Base-by-base conservation (phyloP, 441 rosid genomes). In the Gossypium gossypioides region DNA sequence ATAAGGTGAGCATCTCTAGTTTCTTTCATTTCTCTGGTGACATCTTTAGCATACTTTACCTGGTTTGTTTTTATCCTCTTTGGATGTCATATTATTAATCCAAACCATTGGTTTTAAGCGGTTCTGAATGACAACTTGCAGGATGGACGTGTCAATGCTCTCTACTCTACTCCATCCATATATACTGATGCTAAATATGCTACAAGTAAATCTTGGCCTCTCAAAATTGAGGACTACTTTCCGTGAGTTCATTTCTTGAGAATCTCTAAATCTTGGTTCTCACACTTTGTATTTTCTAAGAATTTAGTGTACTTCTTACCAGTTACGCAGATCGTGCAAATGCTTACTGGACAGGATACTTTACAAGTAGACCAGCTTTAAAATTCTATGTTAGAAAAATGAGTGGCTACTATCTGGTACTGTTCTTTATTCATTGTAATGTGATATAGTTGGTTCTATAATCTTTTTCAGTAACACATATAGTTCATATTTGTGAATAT, bases 321-420 rank as follows among this genome's bases (percentile, higher is more conserved):
- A 96, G 99, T 68, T 96, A 96, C 74, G 99, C 99, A 84, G 99
- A 96, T 78, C 91, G 89, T 80, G 86, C 73, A 61, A 89, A 93
- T 88, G 93, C 92, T 76, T 96, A 90, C 81, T 96, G 99, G 99
- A 96, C 99, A 51, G 98, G 99, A 73, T 96, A 93, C 82, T 96
- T 89, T 78, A 77, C 96, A 64, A 96, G 99, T 76, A 90, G 99
- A 75, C 92, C 99, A 71, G 94, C 97, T 64, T 68, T 96, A 64
- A 96, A 96, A 84, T 88, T 88, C 75, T 93, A 91, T 78, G 97
- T 96, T 77, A 88, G 98, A 84, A 81, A 78, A 81, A 82, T 93
- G 99, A 93, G 99, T 62, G 91, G 88, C 84, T 96, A 93, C 80
- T 88, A 90, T 86, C 76, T 93, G 97, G 99, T 96, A 92, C 73